Evolutionary conservation across 2,329 filamentous ascomycete species (phyloP).

Genomic region (Berkeleyomyces rouxiae): DNA sequence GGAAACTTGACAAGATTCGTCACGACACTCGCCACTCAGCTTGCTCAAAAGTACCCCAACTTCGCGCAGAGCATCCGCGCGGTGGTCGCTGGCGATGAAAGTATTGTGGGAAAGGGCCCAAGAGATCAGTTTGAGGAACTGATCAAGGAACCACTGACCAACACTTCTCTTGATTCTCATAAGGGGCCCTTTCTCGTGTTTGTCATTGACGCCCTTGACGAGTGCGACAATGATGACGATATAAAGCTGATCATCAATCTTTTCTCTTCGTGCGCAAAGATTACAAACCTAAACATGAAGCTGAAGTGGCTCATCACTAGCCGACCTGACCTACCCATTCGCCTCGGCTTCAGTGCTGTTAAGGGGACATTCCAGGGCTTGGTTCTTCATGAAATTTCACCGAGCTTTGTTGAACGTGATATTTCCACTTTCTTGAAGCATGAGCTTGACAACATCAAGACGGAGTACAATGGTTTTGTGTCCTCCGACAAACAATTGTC

Average conservation of each 20-base stretch:
- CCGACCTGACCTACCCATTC: conserved; percentile 18
- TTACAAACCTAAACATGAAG: neutral
- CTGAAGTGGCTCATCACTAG: conserved; percentile 16
- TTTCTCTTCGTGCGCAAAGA: neutral
- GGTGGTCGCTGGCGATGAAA: too few relatives aligned
- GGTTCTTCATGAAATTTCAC: conserved; percentile 21
- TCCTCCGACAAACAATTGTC: neutral
- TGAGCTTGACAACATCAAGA: neutral
- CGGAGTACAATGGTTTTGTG: neutral
- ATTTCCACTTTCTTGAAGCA: conserved; percentile 22
- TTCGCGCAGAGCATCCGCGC: neutral
- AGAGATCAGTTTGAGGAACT: neutral
- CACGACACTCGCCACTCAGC: conserved; percentile 24
- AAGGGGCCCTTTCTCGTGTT: neutral
- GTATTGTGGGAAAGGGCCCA: neutral
- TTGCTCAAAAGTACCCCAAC: conserved; percentile 15
- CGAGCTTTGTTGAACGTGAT: neutral
- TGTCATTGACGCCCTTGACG: neutral
- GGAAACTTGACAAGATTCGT: conserved; percentile 23
- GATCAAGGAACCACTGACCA: neutral
- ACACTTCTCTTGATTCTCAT: neutral
- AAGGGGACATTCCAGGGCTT: conserved; percentile 25
- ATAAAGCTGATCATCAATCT: neutral
- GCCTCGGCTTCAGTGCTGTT: conserved; percentile 20
- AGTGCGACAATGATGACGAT: neutral